Evolutionary conservation across 305 asterid genomes (phyloP).

Genomic region (Fraxinus velutina): DNA sequence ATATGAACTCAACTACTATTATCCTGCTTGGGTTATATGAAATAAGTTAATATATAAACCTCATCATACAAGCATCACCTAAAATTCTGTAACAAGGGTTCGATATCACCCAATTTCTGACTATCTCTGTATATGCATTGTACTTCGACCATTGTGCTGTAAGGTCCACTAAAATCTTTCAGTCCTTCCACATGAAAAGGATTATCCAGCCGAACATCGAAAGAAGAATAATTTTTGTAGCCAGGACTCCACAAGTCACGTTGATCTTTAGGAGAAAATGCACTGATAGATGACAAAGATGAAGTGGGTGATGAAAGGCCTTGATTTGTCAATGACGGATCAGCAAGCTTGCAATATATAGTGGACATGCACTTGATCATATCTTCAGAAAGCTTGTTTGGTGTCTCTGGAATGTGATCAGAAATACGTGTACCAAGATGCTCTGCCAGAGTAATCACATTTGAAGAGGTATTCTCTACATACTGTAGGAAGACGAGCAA

Average conservation of each 20-base stretch:
- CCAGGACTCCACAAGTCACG: constrained; percentile 83
- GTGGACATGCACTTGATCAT: constrained; percentile 88
- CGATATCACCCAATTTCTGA: constrained; percentile 70
- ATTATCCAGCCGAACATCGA: constrained; percentile 78
- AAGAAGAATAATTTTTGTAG: constrained; percentile 65
- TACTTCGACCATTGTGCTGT: constrained; percentile 97
- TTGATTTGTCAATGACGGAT: constrained; percentile 58
- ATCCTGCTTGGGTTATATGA: not conserved
- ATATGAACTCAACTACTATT: constrained; percentile 15
- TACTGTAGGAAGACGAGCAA: constrained; percentile 47
- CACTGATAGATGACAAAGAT: constrained; percentile 65
- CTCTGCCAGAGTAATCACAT: constrained; percentile 83
- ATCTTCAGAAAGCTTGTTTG: constrained; percentile 86
- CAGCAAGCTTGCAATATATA: constrained; percentile 82
- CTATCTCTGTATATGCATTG: constrained; percentile 73
- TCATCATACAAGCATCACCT: constrained; percentile 38
- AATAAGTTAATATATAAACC: not conserved
- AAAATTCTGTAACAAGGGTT: constrained; percentile 64
- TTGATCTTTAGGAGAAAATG: constrained; percentile 87
- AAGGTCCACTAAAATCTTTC: constrained; percentile 96
- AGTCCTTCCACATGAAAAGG: constrained; percentile 90
- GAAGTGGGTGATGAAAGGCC: constrained; percentile 86
- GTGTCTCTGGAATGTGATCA: constrained; percentile 75
- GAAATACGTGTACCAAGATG: constrained; percentile 86
- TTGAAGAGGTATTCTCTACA: constrained; percentile 57